Conservation (phyloP, 2,329 filamentous ascomycete genomes). For the Dactylellina drechsleri region DNA sequence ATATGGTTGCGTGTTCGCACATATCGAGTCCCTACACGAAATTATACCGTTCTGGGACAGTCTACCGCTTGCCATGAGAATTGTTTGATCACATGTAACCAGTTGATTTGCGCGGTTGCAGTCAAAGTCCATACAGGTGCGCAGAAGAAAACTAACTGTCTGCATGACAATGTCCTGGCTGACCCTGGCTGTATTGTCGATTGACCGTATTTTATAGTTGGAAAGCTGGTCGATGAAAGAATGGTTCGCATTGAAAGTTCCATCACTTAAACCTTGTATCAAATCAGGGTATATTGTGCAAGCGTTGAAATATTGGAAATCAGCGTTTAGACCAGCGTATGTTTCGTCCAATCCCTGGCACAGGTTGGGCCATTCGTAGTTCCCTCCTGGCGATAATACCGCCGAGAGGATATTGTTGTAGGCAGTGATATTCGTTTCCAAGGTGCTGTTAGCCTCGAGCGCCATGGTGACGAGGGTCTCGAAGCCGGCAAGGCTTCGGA, state of each 20-base stretch:
- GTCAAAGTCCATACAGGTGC: constrained; percentile 26
- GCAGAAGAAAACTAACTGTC: constrained; percentile 18
- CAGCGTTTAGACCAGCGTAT: constrained; percentile 14
- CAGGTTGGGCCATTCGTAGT: constrained; percentile 32
- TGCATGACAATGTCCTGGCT: constrained; percentile 31
- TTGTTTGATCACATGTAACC: constrained; percentile 9
- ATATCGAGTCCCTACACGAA: constrained; percentile 34
- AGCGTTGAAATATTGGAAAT: constrained; percentile 42
- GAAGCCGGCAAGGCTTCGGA: neutral
- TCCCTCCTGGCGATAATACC: constrained; percentile 15
- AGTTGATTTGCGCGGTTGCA: constrained; percentile 31
- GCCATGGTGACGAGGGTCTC: neutral
- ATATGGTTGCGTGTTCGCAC: constrained; percentile 30
- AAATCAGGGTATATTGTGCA: constrained; percentile 46
- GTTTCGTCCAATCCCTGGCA: constrained; percentile 29
- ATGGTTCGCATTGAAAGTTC: constrained; percentile 25
- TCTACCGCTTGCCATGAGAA: constrained; percentile 16
- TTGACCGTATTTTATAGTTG: constrained; percentile 28
- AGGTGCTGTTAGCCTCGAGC: neutral
- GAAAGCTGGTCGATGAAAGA: constrained; percentile 41
- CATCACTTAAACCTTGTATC: constrained; percentile 21
- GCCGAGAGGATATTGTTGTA: constrained; percentile 30
- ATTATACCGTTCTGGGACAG: constrained; percentile 18
- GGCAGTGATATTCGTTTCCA: constrained; percentile 26
- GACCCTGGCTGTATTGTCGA: constrained; percentile 23